Conservation (phyloP, 1,284 basidiomycete species). For the Bjerkandera adusta region DNA sequence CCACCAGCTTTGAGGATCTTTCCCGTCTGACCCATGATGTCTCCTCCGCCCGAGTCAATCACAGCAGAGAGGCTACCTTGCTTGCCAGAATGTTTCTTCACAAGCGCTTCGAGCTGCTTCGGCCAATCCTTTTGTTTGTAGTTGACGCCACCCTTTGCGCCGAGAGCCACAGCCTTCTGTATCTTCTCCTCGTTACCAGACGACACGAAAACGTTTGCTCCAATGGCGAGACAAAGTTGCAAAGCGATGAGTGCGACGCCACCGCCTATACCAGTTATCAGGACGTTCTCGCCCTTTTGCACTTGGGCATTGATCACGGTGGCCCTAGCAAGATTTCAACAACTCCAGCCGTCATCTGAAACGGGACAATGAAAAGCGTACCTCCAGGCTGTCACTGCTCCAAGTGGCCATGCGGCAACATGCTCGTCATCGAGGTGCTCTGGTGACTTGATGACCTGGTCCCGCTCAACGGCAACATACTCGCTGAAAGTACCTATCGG, state of each 20-base stretch:
- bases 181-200: conserved; percentile 74
- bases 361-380: no score
- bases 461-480: conserved; percentile 71
- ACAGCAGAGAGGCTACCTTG: conserved; percentile 59
- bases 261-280: conserved; percentile 81
- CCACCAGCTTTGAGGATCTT: conserved; percentile 70
- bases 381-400: conserved; percentile 83
- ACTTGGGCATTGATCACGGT: conserved; percentile 69
- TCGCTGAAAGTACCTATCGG: conserved; percentile 75
- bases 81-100: conserved; percentile 39
- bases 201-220: conserved; percentile 84
- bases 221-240: conserved; percentile 75
- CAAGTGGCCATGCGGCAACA: conserved; percentile 75
- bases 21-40: conserved; percentile 61
- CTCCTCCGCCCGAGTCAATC: conserved; percentile 80
- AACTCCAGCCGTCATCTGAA: neutral
- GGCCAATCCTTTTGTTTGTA: conserved; percentile 81
- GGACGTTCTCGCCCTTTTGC: conserved; percentile 63
- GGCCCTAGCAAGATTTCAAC: conserved; percentile 45
- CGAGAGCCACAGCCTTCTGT: conserved; percentile 59
- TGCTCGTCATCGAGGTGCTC: conserved; percentile 70
- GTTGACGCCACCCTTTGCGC: conserved; percentile 76
- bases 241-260: conserved; percentile 80
- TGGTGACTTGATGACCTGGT: conserved; percentile 68
- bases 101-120: conserved; percentile 45